A percentile compares a stretch with the other conserved stretches of the same genome.
phyloP scores from a whole-genome alignment of 2,329 filamentous ascomycete species.

The Ilyonectria sp. region DNA sequence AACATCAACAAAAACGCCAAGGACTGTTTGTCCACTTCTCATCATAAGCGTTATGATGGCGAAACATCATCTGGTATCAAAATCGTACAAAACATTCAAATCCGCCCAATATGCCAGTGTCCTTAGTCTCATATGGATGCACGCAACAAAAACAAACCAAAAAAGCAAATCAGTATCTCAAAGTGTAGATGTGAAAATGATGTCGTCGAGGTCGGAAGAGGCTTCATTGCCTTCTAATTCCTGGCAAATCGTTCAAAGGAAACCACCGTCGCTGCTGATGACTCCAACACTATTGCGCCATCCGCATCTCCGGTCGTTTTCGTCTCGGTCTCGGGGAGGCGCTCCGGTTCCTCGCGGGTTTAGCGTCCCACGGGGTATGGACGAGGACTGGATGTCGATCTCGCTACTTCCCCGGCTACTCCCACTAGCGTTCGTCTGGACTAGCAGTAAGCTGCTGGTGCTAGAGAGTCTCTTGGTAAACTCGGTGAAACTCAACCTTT shows the following conservation, averaged over 20 bases:
- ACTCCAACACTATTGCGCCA: slow-evolving; percentile 73
- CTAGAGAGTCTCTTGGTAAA: slow-evolving; percentile 73
- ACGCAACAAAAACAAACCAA: slow-evolving; percentile 15
- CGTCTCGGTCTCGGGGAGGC: slow-evolving; percentile 52
- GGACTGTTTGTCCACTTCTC: slow-evolving; percentile 34
- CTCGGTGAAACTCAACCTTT: slow-evolving; percentile 74
- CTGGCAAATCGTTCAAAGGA: slow-evolving; percentile 59
- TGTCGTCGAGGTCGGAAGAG: slow-evolving; percentile 4
- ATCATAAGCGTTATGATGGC: slow-evolving; percentile 47
- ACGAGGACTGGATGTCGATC: slow-evolving; percentile 57
- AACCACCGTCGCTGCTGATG: slow-evolving; percentile 67
- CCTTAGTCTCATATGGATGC: slow-evolving; percentile 18
- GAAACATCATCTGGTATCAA: slow-evolving; percentile 48
- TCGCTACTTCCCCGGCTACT: slow-evolving; percentile 67
- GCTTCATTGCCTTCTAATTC: slow-evolving; percentile 9
- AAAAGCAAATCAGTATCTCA: slow-evolving; percentile 18
- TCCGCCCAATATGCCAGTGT: slow-evolving; percentile 26
- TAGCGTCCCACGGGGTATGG: slow-evolving; percentile 57
- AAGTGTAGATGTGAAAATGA: slow-evolving; percentile 13
- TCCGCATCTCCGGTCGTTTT: slow-evolving; percentile 63
- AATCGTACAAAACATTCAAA: slow-evolving; percentile 46
- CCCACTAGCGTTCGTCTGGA: slow-evolving; percentile 69
- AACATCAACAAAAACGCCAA: slow-evolving; percentile 41
- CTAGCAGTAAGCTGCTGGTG: slow-evolving; percentile 72
- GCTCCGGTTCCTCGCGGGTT: slow-evolving; percentile 57